Evolutionary conservation across 805 yeast genomes (phyloP).

Genomic region (Kazachstania taianensis): DNA sequence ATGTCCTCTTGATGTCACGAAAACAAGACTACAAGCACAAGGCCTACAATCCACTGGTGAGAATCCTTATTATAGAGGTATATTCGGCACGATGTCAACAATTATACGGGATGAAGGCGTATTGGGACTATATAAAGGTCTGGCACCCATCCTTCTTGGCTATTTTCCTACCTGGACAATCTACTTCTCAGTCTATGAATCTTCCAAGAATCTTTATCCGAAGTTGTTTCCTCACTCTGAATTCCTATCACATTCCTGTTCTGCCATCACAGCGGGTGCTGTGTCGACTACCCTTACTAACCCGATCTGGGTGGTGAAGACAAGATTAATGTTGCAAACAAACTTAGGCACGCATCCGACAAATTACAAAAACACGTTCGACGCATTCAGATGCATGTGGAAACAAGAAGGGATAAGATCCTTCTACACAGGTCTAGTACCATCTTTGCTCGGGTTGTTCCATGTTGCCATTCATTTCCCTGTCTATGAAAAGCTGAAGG

Average conservation of each 20-base stretch:
- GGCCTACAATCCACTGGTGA: conserved; percentile 37
- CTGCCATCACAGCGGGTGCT: conserved; percentile 84
- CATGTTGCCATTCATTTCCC: conserved; percentile 98
- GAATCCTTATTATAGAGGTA: conserved; percentile 43
- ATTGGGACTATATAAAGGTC: conserved; percentile 77
- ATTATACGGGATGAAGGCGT: conserved; percentile 73
- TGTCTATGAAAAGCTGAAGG: conserved; percentile 72
- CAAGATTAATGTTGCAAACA: conserved; percentile 83
- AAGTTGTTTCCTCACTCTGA: conserved; percentile 29
- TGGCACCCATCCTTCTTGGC: conserved; percentile 86
- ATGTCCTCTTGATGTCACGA: conserved; percentile 93
- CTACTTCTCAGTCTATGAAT: conserved; percentile 83
- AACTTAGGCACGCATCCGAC: conserved; percentile 20
- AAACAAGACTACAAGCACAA: conserved; percentile 89
- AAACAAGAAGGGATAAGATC: conserved; percentile 67
- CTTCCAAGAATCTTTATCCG: conserved; percentile 52
- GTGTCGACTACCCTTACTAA: conserved; percentile 77
- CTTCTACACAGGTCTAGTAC: conserved; percentile 82
- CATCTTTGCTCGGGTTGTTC: conserved; percentile 79
- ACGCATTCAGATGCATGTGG: conserved; percentile 77
- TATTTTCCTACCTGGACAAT: conserved; percentile 98
- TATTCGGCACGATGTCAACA: conserved; percentile 50
- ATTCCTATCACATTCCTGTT: conserved; percentile 33
- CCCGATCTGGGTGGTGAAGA: conserved; percentile 97
- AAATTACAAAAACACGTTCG: conserved; percentile 57